Percentiles rank a stretch among this genome's conserved stretches.
Conservation (phyloP, 1,284 basidiomycete genomes). For the Cryptococcus neoformans region DNA sequence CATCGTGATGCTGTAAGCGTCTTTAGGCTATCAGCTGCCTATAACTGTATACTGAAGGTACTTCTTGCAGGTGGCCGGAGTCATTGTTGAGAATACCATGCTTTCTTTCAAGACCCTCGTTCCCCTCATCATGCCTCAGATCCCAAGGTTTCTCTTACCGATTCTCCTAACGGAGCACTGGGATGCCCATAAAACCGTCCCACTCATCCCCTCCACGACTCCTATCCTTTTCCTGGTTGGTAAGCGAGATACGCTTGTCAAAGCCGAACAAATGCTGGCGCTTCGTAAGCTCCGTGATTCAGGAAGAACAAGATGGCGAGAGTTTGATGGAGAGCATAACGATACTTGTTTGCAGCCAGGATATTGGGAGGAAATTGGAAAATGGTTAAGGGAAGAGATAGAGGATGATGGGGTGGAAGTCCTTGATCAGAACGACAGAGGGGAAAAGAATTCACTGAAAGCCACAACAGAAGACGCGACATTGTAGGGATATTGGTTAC, state of each 20-base stretch:
- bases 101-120: conserved; percentile 74
- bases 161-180: conserved; percentile 62
- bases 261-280: conserved; percentile 75
- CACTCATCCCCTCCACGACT: conserved; percentile 62
- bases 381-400: conserved; percentile 55
- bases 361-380: conserved; percentile 62
- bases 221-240: conserved; percentile 88
- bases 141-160: conserved; percentile 57
- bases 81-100: conserved; percentile 92
- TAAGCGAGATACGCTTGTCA: conserved; percentile 75
- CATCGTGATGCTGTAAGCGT: conserved; percentile 64
- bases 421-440: too few relatives aligned
- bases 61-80: conserved; percentile 50
- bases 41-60: conserved; percentile 2
- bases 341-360: conserved; percentile 65
- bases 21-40: neutral
- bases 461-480: too few relatives aligned
- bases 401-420: neutral
- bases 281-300: conserved; percentile 60
- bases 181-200: conserved; percentile 73
- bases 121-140: conserved; percentile 73
- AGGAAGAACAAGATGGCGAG: conserved; percentile 50
- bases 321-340: conserved; percentile 70
- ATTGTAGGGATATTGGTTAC: too few relatives aligned
- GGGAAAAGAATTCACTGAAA: too few relatives aligned